Conservation (phyloP, 108 stramenopile species). For the Skeletonema menzelii region DNA sequence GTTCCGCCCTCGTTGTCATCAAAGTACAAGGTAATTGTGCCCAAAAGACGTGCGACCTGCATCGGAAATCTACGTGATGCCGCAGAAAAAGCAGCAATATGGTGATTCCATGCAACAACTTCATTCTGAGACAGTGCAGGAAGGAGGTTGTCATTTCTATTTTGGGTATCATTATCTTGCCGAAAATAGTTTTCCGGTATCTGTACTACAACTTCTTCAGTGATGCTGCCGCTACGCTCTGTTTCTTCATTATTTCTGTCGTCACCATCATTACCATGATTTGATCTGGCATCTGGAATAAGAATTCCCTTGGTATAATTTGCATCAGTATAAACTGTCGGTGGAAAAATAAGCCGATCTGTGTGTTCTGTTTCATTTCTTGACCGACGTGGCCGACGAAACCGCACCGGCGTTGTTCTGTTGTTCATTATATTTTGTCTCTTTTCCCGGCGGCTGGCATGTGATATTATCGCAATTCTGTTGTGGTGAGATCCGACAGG, state of each 20-base stretch:
- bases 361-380: not conserved
- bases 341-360: constrained; percentile 22
- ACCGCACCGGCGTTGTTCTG: not conserved
- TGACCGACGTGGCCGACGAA: not conserved
- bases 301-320: constrained; percentile 13
- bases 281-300: not conserved
- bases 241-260: not conserved
- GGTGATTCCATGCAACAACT: constrained; percentile 17
- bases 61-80: constrained; percentile 17
- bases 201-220: not conserved
- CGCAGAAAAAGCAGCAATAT: constrained; percentile 9
- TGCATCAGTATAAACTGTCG: constrained; percentile 23
- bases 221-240: not conserved
- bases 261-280: not conserved
- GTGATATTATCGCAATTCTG: too few species aligned
- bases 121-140: constrained; percentile 4
- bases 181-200: not conserved
- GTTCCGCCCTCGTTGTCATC: not conserved
- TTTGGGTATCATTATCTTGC: not conserved
- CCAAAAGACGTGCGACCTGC: constrained; percentile 15
- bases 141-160: not conserved
- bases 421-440: too few species aligned
- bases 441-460: too few species aligned
- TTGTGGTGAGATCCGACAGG: too few species aligned
- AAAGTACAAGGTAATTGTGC: constrained; percentile 19